Evolutionary conservation across 345 rosid genomes (phyloP).

Genomic region (Murraya paniculata): DNA sequence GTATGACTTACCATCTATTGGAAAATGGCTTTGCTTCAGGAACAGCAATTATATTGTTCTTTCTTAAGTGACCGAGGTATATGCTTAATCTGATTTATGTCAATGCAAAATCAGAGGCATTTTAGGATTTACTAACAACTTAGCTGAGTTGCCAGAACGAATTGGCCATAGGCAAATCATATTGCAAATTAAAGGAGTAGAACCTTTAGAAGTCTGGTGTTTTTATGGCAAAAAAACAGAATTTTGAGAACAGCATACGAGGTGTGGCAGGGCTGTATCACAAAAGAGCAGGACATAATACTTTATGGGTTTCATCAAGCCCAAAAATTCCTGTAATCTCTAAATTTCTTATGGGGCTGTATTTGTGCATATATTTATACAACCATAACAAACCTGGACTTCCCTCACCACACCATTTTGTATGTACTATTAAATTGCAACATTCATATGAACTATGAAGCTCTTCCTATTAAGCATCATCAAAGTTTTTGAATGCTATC

Average conservation of each 20-base stretch:
- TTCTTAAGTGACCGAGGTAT: background rate
- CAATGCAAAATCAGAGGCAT: background rate
- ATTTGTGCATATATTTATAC: background rate
- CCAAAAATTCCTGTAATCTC: background rate
- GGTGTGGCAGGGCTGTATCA: background rate
- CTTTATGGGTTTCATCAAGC: background rate
- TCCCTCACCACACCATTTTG: background rate
- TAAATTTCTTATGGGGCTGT: background rate
- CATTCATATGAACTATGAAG: background rate
- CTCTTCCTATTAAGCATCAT: background rate
- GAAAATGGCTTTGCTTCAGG: background rate
- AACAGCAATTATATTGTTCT: constrained; percentile 1
- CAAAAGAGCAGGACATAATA: background rate
- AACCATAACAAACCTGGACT: background rate
- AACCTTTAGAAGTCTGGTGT: background rate
- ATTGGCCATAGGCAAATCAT: background rate
- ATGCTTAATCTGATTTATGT: background rate
- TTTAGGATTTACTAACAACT: background rate
- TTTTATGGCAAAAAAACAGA: background rate
- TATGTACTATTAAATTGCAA: background rate
- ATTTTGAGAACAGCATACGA: background rate
- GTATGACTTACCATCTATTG: background rate
- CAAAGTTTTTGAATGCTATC: background rate
- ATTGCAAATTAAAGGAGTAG: background rate
- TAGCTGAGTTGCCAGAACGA: background rate